A percentile compares a stretch with the other conserved stretches of the same genome.
phyloP scores from a whole-genome alignment of 2,329 filamentous ascomycete species.

The Lecanicillium sp. region DNA sequence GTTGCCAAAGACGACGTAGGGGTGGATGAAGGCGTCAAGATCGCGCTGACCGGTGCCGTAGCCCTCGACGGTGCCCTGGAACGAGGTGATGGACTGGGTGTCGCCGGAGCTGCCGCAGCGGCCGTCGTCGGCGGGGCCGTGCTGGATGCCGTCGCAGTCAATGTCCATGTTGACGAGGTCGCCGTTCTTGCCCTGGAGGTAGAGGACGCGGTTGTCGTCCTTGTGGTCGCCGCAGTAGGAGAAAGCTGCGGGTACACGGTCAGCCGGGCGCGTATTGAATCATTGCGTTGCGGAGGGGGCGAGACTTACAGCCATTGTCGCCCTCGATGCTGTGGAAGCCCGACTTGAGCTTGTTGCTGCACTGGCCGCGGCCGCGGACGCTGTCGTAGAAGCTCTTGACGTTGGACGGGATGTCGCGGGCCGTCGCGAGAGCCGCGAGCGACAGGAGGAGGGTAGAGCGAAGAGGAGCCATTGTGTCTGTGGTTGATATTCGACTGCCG shows the following conservation, averaged over 20 bases:
- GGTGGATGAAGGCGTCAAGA: conserved; percentile 39
- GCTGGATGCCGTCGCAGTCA: conserved; percentile 49
- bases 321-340: conserved; percentile 36
- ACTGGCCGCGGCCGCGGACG: conserved; percentile 31
- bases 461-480: conserved; percentile 15
- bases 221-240: conserved; percentile 43
- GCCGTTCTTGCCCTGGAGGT: conserved; percentile 37
- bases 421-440: conserved; percentile 18
- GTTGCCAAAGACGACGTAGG: conserved; percentile 46
- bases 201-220: conserved; percentile 37
- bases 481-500: background rate
- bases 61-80: conserved; percentile 31
- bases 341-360: conserved; percentile 30
- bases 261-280: too few relatives aligned
- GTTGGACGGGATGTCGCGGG: conserved; percentile 35
- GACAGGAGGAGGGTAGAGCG: conserved; percentile 20
- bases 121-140: conserved; percentile 34
- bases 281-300: too few relatives aligned
- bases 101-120: conserved; percentile 39
- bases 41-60: conserved; percentile 32
- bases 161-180: conserved; percentile 51
- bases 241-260: conserved; percentile 22
- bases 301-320: conserved; percentile 29
- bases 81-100: conserved; percentile 42
- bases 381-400: conserved; percentile 35